Evolutionary conservation across 768 basidiomycete species (phyloP), one percentile per base, ranked within the genome.

Genomic region (Suillus discolor): DNA sequence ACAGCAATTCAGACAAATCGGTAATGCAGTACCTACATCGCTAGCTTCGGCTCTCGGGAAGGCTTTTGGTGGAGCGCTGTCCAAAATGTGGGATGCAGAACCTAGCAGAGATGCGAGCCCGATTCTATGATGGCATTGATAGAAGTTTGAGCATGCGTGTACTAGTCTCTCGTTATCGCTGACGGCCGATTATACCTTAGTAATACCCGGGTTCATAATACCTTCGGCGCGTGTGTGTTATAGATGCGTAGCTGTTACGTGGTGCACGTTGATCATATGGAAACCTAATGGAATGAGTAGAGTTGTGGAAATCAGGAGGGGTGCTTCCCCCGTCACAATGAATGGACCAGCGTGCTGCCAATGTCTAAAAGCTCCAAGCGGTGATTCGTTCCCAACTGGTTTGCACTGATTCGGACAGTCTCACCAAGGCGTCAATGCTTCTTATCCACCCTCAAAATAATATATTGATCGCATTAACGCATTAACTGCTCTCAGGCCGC

Each of bases 11-110:
- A 80, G 84, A 59, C 92, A 93, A 68, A 92, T 93, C 54, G 92
- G 92, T 0, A 93, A 93, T 71, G 92, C 91, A 3, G 91, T 92
- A 8, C 90, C 91, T 3, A 82, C 91, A 9, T 88, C 88, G 3
- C 80, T 93, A 28, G 89, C 89, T 5, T 77, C 83, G 12, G 89
- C 89, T 3, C 79, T 92, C 2, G 89, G 89, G 8, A 78, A 75
- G 59, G 76, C 78, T 8, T 71, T 85, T 3, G 78, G 81, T 1
- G 80, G 80, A 59, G 82, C 84, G 0, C 68, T 87, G 45, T 65
- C 84, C 23, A 75, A 80, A 66, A 76, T 74, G 61, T 86, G 86
- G 87, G 78, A 78, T 59, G 59, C 25, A 28, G 70, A 74, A 57
- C 74, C 75, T 4, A 78, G 81, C 65, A 76, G 83, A 38, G 80